A percentile compares a stretch with the other conserved stretches of the same genome.
These are phyloP conservation scores for Blastobotrys aristatus DNA, from an alignment of 1,139 yeast genomes.

Conservation along the genomic window DNA sequence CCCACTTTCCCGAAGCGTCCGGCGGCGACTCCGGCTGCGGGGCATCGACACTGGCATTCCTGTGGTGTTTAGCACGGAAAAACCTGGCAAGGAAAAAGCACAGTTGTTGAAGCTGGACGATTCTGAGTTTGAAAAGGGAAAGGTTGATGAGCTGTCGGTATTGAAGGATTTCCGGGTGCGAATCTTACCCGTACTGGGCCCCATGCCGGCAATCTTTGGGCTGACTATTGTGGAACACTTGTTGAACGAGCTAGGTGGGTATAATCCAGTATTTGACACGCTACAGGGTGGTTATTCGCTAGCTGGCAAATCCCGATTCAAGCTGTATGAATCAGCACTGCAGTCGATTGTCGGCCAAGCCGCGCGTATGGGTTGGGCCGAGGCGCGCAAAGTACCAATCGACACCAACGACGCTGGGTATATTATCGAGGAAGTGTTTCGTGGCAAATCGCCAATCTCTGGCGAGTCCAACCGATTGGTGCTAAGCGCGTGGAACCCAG, in stretches of 20 bases:
- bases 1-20: constrained; percentile 81
- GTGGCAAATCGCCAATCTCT: constrained; percentile 89
- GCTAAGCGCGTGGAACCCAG: constrained; percentile 78
- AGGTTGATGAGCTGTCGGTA: constrained; percentile 83
- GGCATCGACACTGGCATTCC: constrained; percentile 78
- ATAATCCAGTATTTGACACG: constrained; percentile 64
- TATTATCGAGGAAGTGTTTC: constrained; percentile 84
- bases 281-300: constrained; percentile 42
- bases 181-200: constrained; percentile 89
- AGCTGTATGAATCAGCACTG: constrained; percentile 74
- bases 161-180: constrained; percentile 86
- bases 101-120: constrained; percentile 76
- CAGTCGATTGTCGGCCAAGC: constrained; percentile 87
- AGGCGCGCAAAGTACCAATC: constrained; percentile 56
- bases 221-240: constrained; percentile 81
- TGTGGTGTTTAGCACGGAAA: constrained; percentile 88
- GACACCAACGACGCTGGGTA: constrained; percentile 71
- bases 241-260: constrained; percentile 74
- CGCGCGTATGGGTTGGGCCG: constrained; percentile 55
- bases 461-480: constrained; percentile 75
- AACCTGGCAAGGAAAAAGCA: constrained; percentile 94
- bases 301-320: constrained; percentile 85
- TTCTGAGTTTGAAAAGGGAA: constrained; percentile 70
- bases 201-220: constrained; percentile 96
- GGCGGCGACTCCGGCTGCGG: constrained; percentile 71